These are phyloP conservation scores for Sambucus nigra DNA, from an alignment of 129 eudicot species.

Conservation along the genomic window DNA sequence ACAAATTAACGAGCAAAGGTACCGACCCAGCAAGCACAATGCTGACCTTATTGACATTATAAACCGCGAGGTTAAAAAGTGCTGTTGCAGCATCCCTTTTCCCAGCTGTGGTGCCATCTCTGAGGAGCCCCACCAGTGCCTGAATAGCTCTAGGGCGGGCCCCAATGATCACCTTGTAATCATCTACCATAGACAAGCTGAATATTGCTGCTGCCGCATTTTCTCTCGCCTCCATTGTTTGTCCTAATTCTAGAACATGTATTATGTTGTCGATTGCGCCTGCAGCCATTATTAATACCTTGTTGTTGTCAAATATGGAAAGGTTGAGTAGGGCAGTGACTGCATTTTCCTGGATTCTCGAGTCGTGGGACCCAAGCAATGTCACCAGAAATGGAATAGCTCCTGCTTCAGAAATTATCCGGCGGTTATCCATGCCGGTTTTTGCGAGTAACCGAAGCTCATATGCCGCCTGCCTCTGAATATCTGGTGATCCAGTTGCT, in stretches of 20 bases:
- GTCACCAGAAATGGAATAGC: constrained; percentile 78
- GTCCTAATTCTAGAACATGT: constrained; percentile 45
- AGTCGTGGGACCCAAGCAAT: constrained; percentile 45
- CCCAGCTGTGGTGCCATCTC: constrained; percentile 63
- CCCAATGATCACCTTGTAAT: constrained; percentile 58
- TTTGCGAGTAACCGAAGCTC: constrained; percentile 74
- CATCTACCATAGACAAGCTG: constrained; percentile 65
- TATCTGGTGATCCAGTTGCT: constrained; percentile 60
- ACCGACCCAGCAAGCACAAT: constrained; percentile 56
- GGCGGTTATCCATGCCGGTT: constrained; percentile 71
- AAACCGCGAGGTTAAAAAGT: constrained; percentile 60
- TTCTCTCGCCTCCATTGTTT: constrained; percentile 75
- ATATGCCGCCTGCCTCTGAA: constrained; percentile 65
- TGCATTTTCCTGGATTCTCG: constrained; percentile 78
- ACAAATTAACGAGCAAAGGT: constrained; percentile 50
- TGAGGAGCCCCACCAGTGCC: constrained; percentile 49
- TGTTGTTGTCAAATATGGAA: constrained; percentile 75
- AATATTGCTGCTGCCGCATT: constrained; percentile 83
- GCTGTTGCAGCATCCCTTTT: constrained; percentile 88
- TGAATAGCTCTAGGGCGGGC: constrained; percentile 62
- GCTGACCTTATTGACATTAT: constrained; percentile 39
- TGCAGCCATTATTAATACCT: constrained; percentile 63
- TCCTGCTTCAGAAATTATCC: constrained; percentile 74
- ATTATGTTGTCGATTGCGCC: constrained; percentile 64
- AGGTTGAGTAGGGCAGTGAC: constrained; percentile 83